Evolutionary conservation across 208 protist species (phyloP), one percentile per base, ranked within the genome.

Genomic region (Trypanosoma platydactyli): DNA sequence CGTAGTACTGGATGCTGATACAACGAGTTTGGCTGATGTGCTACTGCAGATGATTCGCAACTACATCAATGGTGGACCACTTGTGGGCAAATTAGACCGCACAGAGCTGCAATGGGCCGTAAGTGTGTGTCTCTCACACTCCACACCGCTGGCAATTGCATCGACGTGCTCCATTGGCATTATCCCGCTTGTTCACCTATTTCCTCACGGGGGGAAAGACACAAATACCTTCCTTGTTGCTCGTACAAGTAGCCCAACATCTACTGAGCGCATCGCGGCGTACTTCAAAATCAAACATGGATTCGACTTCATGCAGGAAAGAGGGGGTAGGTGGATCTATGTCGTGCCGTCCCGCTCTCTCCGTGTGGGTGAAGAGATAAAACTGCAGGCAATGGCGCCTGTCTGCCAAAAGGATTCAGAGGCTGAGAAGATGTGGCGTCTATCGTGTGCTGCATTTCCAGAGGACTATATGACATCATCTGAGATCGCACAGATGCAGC

Each of bases 41-140:
- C 68, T 96, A 4, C 71, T 96, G 16, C 91, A 96, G 65, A 96
- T 96, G 91, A 94, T 96, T 57, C 91, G 88, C 46, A 96, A 96
- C 75, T 96, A 96, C 74, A 79, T 96, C 33, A 88, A 91, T 51
- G 87, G 85, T 4, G 91, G 91, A 0, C 91, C 91, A n/a, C 77
- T 94, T 56, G 88, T 94, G 35, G 90, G 89, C 68, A 94, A 94
- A 73, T 68, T 96, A 50, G 66, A 84, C 12, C 68, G 75, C 49
- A 57, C 81, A 20, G 83, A 92, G n/a, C 75, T 96, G 35, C 79
- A 79, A n/a, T 96, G 91, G 88, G 87, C 87, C 1, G 91, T 96
- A 5, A 89, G 80, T 53, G 79, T 92, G 4, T 91, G 82, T 42
- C 72, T 96, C 13, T 96, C 91, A 5, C 91, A 96, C 49, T 84